Conservation (phyloP, 495 filamentous ascomycete genomes). For the Penicillium steckii region DNA sequence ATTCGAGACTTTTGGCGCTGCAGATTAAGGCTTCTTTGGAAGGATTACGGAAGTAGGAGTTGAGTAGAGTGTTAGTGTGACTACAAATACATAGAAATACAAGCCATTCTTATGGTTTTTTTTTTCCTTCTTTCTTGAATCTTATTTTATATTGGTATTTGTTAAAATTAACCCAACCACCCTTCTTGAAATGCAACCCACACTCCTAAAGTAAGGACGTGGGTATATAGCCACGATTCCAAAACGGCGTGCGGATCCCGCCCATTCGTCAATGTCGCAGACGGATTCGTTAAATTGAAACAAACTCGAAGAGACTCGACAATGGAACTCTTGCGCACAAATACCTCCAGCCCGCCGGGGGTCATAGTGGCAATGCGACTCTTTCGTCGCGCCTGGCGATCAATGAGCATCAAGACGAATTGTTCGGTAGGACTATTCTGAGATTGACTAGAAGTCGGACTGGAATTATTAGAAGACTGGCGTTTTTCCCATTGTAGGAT, state of each 20-base stretch:
- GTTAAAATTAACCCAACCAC: slow-evolving; percentile 22
- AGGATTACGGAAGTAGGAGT: slow-evolving; percentile 37
- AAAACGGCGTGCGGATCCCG: slow-evolving; percentile 13
- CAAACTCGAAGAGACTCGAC: slow-evolving; percentile 20
- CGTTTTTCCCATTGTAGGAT: slow-evolving; percentile 29
- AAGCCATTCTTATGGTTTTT: neutral
- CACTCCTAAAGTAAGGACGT: slow-evolving; percentile 33
- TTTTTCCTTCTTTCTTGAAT: neutral
- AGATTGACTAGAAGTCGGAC: neutral
- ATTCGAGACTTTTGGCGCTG: slow-evolving; percentile 67
- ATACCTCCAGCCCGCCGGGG: slow-evolving; percentile 20
- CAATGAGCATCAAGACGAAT: slow-evolving; percentile 25
- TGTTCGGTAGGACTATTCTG: slow-evolving; percentile 6
- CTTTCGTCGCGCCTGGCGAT: slow-evolving; percentile 21
- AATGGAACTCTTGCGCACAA: slow-evolving; percentile 23
- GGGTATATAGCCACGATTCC: slow-evolving; percentile 32
- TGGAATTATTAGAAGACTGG: neutral
- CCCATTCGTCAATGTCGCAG: neutral
- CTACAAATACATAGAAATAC: neutral
- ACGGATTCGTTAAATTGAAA: slow-evolving; percentile 16
- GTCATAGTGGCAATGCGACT: slow-evolving; percentile 28
- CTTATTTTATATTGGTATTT: neutral
- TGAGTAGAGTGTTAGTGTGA: slow-evolving; percentile 1
- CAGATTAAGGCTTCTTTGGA: slow-evolving; percentile 70
- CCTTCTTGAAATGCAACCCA: slow-evolving; percentile 36